These are phyloP conservation scores for Nakazawaea ishiwadae DNA, from an alignment of 805 yeast species.

Conservation along the genomic window DNA sequence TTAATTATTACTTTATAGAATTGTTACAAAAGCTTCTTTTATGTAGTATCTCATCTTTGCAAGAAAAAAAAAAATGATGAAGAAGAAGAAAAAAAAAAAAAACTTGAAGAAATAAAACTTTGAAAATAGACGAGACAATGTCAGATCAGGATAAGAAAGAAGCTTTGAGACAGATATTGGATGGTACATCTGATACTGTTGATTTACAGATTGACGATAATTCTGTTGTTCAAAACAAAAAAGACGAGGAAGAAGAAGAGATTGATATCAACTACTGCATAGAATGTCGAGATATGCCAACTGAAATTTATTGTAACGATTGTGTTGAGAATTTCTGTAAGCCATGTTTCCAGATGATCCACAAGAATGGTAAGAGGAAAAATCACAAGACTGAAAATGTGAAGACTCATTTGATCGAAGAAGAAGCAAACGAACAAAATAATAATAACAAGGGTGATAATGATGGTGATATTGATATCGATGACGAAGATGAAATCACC, in stretches of 20 bases:
- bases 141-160: conserved; percentile 13
- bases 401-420: conserved; percentile 15
- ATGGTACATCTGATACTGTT: conserved; percentile 13
- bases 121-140: neutral
- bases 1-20: too few species aligned
- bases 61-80: conserved; percentile 3
- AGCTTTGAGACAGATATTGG: conserved; percentile 23
- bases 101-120: too few species aligned
- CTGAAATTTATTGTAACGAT: conserved; percentile 53
- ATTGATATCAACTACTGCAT: conserved; percentile 45
- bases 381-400: conserved; percentile 32
- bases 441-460: conserved; percentile 15
- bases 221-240: neutral
- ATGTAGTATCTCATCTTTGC: neutral
- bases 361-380: conserved; percentile 62
- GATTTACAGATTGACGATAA: conserved; percentile 14
- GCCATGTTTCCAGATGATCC: conserved; percentile 65
- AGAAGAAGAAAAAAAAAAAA: neutral
- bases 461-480: conserved; percentile 16
- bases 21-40: too few species aligned
- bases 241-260: conserved; percentile 23
- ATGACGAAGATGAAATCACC: conserved; percentile 4
- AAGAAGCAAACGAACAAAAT: conserved; percentile 16
- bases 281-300: conserved; percentile 72
- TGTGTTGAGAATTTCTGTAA: conserved; percentile 68